Evolutionary conservation across 1,284 basidiomycete species (phyloP).

Genomic region (Fomitopsis schrenkii): DNA sequence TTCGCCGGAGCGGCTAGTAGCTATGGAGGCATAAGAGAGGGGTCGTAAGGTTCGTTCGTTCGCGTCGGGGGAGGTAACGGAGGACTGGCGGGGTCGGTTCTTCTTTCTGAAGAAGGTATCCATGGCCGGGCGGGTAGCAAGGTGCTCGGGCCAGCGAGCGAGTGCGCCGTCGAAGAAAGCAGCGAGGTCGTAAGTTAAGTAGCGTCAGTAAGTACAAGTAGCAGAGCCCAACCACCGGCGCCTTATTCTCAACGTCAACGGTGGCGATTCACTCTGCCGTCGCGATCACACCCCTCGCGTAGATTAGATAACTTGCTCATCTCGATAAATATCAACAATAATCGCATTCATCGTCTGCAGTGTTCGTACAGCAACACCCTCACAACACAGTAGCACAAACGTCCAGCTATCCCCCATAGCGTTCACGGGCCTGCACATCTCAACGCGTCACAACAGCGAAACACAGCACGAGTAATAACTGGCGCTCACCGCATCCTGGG

Average conservation of each 20-base stretch:
- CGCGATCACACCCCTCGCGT: neutral
- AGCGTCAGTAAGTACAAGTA: neutral
- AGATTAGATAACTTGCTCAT: neutral
- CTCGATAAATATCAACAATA: neutral
- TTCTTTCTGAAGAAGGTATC: slow-evolving; percentile 55
- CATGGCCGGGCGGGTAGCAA: slow-evolving; percentile 30
- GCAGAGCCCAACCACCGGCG: neutral
- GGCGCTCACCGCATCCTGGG: slow-evolving; percentile 51
- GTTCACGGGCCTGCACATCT: slow-evolving; percentile 24
- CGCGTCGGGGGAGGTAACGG: slow-evolving; percentile 39
- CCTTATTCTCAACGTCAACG: neutral
- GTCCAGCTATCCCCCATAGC: slow-evolving; percentile 21
- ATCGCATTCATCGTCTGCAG: neutral
- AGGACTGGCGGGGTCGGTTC: slow-evolving; percentile 44
- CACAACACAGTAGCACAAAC: neutral
- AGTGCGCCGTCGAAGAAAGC: neutral
- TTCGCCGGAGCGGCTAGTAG: slow-evolving; percentile 56
- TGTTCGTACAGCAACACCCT: neutral
- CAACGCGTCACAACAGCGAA: neutral
- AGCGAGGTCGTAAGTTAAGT: neutral
- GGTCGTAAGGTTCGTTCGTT: slow-evolving; percentile 47
- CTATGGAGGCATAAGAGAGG: slow-evolving; percentile 26
- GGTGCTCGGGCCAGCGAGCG: neutral
- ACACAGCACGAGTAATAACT: neutral
- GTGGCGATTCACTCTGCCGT: neutral